Evolutionary conservation across 2,329 filamentous ascomycete species (phyloP), one percentile per base, ranked within the genome.

Genomic region (Aureobasidium zeae): DNA sequence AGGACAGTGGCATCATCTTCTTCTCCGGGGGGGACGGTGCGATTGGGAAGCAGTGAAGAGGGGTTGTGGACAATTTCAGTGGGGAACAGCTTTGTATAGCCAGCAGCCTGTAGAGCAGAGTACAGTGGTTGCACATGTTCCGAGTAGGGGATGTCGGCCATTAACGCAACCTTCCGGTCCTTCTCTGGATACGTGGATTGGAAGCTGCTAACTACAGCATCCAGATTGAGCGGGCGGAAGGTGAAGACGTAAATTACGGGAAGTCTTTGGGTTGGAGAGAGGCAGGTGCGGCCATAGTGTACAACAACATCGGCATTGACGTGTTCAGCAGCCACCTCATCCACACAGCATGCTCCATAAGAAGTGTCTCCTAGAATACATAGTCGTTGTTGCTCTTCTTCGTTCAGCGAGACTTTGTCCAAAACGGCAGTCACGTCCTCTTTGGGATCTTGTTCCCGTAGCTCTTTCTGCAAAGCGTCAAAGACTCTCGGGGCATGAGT

Each of bases 301-400:
- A 98, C 81, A 1, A 96, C 84, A 0, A 87, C 85, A 49, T 96
- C 83, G 5, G 91, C 88, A 55, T 86, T 75, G 12, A 86, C 83
- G 60, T 98, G 91, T 61, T 98, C 88, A 2, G 91, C 91, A 0
- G 91, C 91, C 29, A 96, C 81, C 66, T 98, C 91, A 57, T 98
- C 91, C 13, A 96, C 88, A 57, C 91, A 98, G 65, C 91, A 98
- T 0, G 89, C 82, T 48, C 91, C 93, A 63, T 96, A 98, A 2
- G 89, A 95, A 2, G 91, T 96, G 62, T 98, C 91, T 22, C 83
- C 91, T 13, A 98, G 70, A 48, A 98, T 88, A 54, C 84, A 94
- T 41, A 96, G 70, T 49, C 71, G 64, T 44, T 66, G 63, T 31
- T 63, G 21, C 5, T 21, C 26, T 11, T 19, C 15, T 1, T 33